Evolutionary conservation across 148 eudicot genomes (phyloP), one percentile per base, ranked within the genome.

Genomic region (Fagopyrum esculentum): DNA sequence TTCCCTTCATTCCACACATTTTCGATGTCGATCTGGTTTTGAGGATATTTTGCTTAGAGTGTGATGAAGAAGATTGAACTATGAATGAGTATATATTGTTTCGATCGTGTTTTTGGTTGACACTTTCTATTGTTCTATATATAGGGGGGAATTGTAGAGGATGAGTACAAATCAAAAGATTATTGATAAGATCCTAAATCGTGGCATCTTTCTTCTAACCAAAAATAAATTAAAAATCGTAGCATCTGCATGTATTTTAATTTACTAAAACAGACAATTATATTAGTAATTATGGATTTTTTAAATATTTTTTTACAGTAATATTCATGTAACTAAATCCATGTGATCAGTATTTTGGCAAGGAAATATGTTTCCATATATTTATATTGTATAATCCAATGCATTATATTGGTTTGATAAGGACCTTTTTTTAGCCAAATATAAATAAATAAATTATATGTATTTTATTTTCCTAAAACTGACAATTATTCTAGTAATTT

Each of bases 1-100:
- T 66, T 13, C 47, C 71, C 29, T 19, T 19, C 2, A 66, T n/a
- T 66, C 71, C 71, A 35, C 46, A 66, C 71, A 66, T 66, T 40
- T 4, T 66, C 11, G 43, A 26, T 26, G 9, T 51, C 17, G 56
- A 51, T 10, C 2, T 55, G 66, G 10, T 1, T 56, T n/a, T 56
- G 22, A 56, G 11, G 6, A 59, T 59, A 5, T 48, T 6, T 48
- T 6, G 40, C 40, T 1, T 6, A 48, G 51, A 48, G 2, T 7
- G 9, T 48, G 51, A 48, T 35, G 40, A 35, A 35, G 40, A 35
- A 35, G 7, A 57, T 57, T n/a, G 63, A 57, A 17, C 30, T 57
- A 4, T 2, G 9, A 59, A 10, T 57, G 63, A 57, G 63, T 26
- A 12, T 57, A 59, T 19, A 6, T 59, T 30, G 9, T 29, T 61